Evolutionary conservation across 2,329 filamentous ascomycete genomes (phyloP).

Genomic region (Tolypocladium cylindrosporum): DNA sequence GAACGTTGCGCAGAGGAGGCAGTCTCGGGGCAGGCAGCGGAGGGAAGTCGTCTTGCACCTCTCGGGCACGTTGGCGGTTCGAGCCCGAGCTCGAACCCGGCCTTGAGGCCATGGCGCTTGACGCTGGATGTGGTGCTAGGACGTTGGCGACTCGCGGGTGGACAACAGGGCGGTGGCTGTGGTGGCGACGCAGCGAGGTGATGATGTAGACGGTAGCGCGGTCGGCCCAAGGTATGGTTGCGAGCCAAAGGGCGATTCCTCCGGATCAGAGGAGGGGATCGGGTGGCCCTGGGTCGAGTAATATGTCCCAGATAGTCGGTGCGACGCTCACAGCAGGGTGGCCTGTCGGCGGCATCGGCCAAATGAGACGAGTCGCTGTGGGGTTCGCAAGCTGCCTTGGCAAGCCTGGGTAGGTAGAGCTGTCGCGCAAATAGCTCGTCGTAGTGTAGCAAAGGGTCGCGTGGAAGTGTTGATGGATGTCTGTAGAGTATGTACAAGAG

Average conservation of each 20-base stretch:
- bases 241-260: not conserved
- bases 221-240: not conserved
- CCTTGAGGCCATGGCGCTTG: constrained; percentile 20
- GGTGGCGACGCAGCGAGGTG: not conserved
- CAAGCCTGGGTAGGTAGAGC: not conserved
- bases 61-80: constrained; percentile 19
- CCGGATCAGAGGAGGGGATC: not conserved
- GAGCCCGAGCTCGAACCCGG: constrained; percentile 20
- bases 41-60: constrained; percentile 19
- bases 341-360: not conserved
- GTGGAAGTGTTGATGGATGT: not conserved
- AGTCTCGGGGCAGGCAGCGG: constrained; percentile 20
- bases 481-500: not conserved
- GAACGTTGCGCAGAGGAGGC: constrained; percentile 21
- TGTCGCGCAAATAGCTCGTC: not conserved
- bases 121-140: not conserved
- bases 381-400: not conserved
- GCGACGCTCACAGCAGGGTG: not conserved
- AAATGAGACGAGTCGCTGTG: not conserved
- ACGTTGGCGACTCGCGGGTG: not conserved
- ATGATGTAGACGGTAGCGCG: not conserved
- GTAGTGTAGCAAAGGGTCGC: not conserved
- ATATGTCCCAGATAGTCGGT: not conserved
- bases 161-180: not conserved
- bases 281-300: not conserved